phyloP scores from a whole-genome alignment of 352 stramenopile species.

The Pythium myriotylum region DNA sequence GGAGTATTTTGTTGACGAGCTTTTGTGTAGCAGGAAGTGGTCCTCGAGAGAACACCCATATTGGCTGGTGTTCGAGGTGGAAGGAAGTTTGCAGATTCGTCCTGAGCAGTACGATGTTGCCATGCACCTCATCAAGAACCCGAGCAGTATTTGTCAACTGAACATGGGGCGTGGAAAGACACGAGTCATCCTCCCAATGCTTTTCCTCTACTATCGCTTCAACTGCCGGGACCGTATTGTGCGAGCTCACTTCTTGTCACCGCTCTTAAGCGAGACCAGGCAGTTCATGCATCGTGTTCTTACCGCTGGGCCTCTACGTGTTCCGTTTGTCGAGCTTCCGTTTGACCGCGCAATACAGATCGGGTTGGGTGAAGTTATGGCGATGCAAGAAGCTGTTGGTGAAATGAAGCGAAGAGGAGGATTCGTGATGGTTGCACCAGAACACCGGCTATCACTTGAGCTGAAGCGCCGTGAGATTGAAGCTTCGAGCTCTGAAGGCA shows the following conservation, averaged over 20 bases:
- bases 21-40: conserved; percentile 50
- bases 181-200: conserved; percentile 86
- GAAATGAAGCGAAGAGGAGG: conserved; percentile 42
- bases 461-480: conserved; percentile 71
- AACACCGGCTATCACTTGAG: conserved; percentile 87
- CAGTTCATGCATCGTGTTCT: conserved; percentile 68
- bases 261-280: conserved; percentile 60
- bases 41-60: conserved; percentile 50
- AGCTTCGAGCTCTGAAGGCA: conserved; percentile 2
- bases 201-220: conserved; percentile 69
- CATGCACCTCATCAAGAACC: conserved; percentile 62
- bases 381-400: conserved; percentile 41
- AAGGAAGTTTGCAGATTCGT: conserved; percentile 76
- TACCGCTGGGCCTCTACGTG: conserved; percentile 37
- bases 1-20: conserved; percentile 36
- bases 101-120: conserved; percentile 74
- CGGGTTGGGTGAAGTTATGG: conserved; percentile 21
- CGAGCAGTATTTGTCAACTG: conserved; percentile 73
- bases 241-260: conserved; percentile 58
- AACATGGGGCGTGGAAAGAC: conserved; percentile 90
- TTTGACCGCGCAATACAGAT: conserved; percentile 65
- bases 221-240: conserved; percentile 28
- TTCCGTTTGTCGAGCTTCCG: conserved; percentile 60
- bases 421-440: conserved; percentile 77
- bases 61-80: conserved; percentile 88